phyloP scores from a whole-genome alignment of 768 basidiomycete species.

The Trametopsis cervina region DNA sequence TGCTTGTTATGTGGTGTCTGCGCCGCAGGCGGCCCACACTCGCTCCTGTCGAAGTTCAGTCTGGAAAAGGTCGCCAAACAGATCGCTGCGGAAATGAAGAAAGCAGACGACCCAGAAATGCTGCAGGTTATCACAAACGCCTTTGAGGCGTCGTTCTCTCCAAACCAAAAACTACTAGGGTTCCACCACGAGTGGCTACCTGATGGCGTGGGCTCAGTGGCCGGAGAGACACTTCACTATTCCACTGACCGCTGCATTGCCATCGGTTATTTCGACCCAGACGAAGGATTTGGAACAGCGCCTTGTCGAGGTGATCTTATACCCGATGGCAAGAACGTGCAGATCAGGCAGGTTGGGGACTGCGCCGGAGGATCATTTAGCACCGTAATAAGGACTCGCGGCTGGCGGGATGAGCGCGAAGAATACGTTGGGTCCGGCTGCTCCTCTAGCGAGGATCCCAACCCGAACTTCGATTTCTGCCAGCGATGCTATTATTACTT shows the following conservation, averaged over 20 bases:
- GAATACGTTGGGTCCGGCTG: not conserved
- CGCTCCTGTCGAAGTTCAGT: not conserved
- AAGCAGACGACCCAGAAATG: not conserved
- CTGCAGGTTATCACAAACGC: not conserved
- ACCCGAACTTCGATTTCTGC: not conserved
- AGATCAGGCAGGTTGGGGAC: not conserved
- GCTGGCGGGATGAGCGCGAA: not conserved
- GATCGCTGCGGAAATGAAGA: not conserved
- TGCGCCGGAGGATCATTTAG: not conserved
- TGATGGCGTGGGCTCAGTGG: not conserved
- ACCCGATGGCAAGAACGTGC: not conserved
- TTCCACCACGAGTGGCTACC: not conserved
- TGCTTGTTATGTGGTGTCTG: conserved; percentile 2
- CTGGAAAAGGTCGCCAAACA: not conserved
- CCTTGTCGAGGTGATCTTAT: not conserved
- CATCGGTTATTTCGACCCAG: conserved; percentile 2
- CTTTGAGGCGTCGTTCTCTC: not conserved
- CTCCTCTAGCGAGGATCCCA: not conserved
- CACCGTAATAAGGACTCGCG: not conserved
- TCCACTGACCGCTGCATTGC: conserved; percentile 2
- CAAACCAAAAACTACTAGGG: not conserved
- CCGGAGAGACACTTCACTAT: too few species aligned
- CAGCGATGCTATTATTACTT: conserved; percentile 3
- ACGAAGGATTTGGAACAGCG: not conserved
- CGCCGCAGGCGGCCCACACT: not conserved